Evolutionary conservation across 2,329 filamentous ascomycete genomes (phyloP).

Genomic region (Scorias spongiosa): DNA sequence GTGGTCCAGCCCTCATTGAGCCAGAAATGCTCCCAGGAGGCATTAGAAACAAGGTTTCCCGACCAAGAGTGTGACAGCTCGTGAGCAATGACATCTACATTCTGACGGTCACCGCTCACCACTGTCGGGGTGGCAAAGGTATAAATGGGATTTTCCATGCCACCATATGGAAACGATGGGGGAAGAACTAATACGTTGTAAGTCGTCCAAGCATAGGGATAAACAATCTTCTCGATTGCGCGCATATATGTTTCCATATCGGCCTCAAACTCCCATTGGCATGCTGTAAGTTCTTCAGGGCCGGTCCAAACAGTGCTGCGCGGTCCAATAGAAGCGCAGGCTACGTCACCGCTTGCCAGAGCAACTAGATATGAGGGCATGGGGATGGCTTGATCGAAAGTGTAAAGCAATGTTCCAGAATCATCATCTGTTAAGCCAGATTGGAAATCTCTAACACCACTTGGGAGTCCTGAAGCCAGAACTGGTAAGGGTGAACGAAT

Average conservation of each 20-base stretch:
- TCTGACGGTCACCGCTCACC: slow-evolving; percentile 68
- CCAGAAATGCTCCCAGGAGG: slow-evolving; percentile 67
- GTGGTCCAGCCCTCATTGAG: slow-evolving; percentile 78
- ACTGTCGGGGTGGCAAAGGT: slow-evolving; percentile 93
- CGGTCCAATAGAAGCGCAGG: slow-evolving; percentile 70
- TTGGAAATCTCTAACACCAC: slow-evolving; percentile 35
- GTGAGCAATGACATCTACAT: slow-evolving; percentile 92
- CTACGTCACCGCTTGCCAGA: slow-evolving; percentile 72
- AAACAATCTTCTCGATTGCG: slow-evolving; percentile 64
- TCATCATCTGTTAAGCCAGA: slow-evolving; percentile 36
- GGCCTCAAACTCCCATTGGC: slow-evolving; percentile 79
- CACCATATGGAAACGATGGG: slow-evolving; percentile 78
- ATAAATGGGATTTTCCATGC: slow-evolving; percentile 65
- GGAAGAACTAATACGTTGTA: slow-evolving; percentile 90
- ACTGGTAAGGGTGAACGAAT: slow-evolving; percentile 77
- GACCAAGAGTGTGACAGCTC: slow-evolving; percentile 68
- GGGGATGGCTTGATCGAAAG: slow-evolving; percentile 78
- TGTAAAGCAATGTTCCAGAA: slow-evolving; percentile 49
- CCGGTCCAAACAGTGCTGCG: slow-evolving; percentile 74
- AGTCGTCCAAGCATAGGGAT: slow-evolving; percentile 83
- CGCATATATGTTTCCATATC: slow-evolving; percentile 89
- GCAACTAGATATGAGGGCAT: slow-evolving; percentile 93
- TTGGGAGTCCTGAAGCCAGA: slow-evolving; percentile 71
- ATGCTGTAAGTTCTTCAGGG: slow-evolving; percentile 68
- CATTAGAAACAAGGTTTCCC: slow-evolving; percentile 67